These are phyloP conservation scores for Sungouiozyma ichnusensis DNA, from an alignment of 805 yeast genomes.

Conservation along the genomic window DNA sequence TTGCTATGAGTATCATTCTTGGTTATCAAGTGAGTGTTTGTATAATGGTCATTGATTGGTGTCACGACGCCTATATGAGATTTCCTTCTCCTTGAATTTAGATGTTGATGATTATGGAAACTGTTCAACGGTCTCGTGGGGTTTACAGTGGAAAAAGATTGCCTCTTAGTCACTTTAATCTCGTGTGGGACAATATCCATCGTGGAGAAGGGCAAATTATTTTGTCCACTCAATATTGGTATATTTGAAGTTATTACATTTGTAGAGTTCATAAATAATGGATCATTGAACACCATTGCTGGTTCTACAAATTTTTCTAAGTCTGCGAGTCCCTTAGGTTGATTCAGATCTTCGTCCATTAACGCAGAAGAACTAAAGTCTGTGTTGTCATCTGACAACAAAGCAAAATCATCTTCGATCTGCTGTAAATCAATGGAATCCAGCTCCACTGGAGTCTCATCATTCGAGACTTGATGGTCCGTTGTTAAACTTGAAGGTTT, in stretches of 20 bases:
- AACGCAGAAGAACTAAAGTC: not conserved
- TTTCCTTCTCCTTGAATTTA: slow-evolving; percentile 6
- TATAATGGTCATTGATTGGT: not conserved
- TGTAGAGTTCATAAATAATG: slow-evolving; percentile 18
- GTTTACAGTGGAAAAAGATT: slow-evolving; percentile 5
- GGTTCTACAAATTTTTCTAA: slow-evolving; percentile 18
- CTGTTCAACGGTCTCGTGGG: not conserved
- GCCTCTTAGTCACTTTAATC: slow-evolving; percentile 7
- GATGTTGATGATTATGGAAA: not conserved
- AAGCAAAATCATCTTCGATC: not conserved
- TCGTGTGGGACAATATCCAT: slow-evolving; percentile 3
- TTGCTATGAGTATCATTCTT: not conserved
- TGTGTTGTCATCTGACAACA: not conserved
- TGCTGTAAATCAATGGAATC: not conserved
- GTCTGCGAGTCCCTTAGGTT: not conserved
- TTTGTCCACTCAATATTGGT: slow-evolving; percentile 6
- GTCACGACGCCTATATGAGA: slow-evolving; percentile 7
- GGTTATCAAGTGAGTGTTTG: not conserved
- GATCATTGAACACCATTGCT: slow-evolving; percentile 22
- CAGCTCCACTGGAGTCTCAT: not conserved
- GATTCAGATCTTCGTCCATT: not conserved
- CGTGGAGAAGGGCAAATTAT: slow-evolving; percentile 5
- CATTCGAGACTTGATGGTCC: not conserved
- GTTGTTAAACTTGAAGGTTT: not conserved
- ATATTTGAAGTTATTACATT: slow-evolving; percentile 20